Evolutionary conservation across 2,329 filamentous ascomycete genomes (phyloP), one percentile per base, ranked within the genome.

Genomic region (Chrysosporium queenslandicum): DNA sequence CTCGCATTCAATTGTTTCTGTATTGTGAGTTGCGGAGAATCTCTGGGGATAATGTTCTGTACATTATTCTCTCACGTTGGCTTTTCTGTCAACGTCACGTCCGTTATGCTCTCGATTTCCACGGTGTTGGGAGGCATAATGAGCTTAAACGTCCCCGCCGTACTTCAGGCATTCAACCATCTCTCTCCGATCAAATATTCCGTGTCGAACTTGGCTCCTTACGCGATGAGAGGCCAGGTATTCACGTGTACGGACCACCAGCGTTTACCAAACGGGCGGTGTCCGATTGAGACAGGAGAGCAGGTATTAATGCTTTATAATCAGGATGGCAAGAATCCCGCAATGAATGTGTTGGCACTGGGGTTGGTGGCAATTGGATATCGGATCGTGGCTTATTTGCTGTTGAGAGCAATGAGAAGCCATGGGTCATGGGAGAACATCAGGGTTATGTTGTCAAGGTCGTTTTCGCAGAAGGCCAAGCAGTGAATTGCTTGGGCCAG

Each of bases 41-140:
- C 80, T 50, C 62, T 89, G 0, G 85, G 86, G 0, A 88, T 90
- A 62, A 81, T 87, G 70, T 89, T 89, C 72, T 87, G 87, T 68
- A 88, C 85, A 0, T 69, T 89, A 7, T 86, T 88, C 64, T 70
- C 71, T 30, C 85, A 89, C 62, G 85, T 83, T 0, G 86, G 86
- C 1, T 89, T 89, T 64, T 83, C 85, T 0, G 79, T 89, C 54
- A 87, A 86, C 59, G 68, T 87, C 52, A 87, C 83, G 57, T 81
- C 78, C 0, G 76, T 87, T 39, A 73, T 89, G 16, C 72, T 90
- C 2, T 82, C 80, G 0, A 77, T 90, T 6, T 81, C 84, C 0
- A 83, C 83, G 59, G 77, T 81, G 61, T 85, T 89, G 76, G 78
- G 78, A 0, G 85, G 85, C 0, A 73, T 88, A 30, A 77, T 89